Evolutionary conservation across 345 rosid genomes (phyloP), one percentile per base, ranked within the genome.

Genomic region (Rhodamnia argentea): DNA sequence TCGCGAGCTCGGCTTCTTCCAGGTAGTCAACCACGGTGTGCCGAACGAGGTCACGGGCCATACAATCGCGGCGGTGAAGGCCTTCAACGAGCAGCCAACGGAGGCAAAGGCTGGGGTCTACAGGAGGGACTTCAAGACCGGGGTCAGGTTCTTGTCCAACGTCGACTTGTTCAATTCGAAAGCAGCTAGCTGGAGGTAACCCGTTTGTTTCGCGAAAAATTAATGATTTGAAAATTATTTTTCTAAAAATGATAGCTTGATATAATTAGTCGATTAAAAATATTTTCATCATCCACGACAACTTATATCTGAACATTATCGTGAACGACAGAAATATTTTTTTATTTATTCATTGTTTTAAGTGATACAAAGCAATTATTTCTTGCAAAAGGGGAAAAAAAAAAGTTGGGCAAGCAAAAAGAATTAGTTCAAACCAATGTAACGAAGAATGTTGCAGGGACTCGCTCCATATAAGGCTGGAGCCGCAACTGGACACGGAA

Each of bases 161-260:
- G 26, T 92, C 5, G 92, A 93, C 56, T 84, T 91, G 89, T 91
- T 87, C 51, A 89, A 75, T 16, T 88, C 93, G 15, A 92, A 89
- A 76, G 94, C 94, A 18, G 93, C 95, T 10, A 90, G 93, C 87
- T 92, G 94, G 94, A 93, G 95, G 93, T 90, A 83, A 15, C 13
- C 10, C 11, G 10, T 47, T 47, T 47, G 51, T 47, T 47, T 47
- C 1, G 9, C 10, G 50, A 7, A 47, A 47, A 47, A 47, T 47
- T 47, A 8, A 47, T 1, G 10, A 9, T 47, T 47, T 47, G 11
- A 47, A 2, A 47, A 47, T 9, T 47, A 47, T 47, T 47, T 47
- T 47, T 3, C 11, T 47, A 47, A 47, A 47, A 1, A 47, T 8
- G 51, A 44, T 44, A 8, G 9, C 9, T 44, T 44, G 8, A 44